These are phyloP conservation scores for Cylindrodendrum hubeiense DNA, from an alignment of 2,329 filamentous ascomycete species.

Conservation along the genomic window DNA sequence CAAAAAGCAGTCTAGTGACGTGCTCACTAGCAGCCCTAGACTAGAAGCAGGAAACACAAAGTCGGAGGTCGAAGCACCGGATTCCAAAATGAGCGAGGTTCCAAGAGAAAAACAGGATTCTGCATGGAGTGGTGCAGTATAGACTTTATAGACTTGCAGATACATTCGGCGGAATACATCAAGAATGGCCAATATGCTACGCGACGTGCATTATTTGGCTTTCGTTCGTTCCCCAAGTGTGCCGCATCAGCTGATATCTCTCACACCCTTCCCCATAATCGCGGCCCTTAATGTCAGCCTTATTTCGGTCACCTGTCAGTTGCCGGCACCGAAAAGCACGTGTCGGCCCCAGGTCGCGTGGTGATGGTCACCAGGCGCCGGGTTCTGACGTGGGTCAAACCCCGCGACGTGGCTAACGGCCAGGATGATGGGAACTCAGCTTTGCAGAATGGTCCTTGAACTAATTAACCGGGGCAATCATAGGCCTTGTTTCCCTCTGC, in stretches of 20 bases:
- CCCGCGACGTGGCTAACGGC: neutral
- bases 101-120: neutral
- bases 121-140: neutral
- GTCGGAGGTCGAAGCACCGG: neutral
- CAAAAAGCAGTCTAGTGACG: slow-evolving; percentile 5
- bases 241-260: neutral
- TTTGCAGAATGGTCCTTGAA: neutral
- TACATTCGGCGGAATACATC: neutral
- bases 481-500: neutral
- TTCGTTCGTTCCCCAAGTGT: neutral
- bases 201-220: neutral
- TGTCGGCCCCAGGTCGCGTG: slow-evolving; percentile 8
- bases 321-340: slow-evolving; percentile 6
- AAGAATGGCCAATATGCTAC: neutral
- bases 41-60: neutral
- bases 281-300: neutral
- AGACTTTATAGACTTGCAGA: neutral
- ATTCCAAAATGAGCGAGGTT: neutral
- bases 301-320: slow-evolving; percentile 1
- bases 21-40: neutral
- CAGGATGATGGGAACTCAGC: neutral
- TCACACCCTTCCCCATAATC: neutral
- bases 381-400: neutral
- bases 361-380: slow-evolving; percentile 3
- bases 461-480: slow-evolving; percentile 6